phyloP scores from a whole-genome alignment of 306 rosid species.

The Leucaena leucocephala region DNA sequence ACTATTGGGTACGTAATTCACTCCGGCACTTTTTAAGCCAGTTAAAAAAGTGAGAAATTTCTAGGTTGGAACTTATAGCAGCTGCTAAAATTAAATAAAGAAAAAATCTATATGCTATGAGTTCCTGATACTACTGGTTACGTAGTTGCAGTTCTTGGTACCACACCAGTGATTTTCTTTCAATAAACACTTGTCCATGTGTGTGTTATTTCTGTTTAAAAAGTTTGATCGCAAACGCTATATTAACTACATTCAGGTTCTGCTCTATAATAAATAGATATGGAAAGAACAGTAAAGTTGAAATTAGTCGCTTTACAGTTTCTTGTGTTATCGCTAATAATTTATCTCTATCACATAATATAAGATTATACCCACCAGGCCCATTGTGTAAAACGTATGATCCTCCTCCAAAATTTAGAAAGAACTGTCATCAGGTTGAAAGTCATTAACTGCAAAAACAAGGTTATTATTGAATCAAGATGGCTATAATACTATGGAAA shows the following conservation, averaged over 20 bases:
- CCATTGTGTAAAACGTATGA: not conserved
- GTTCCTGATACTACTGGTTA: not conserved
- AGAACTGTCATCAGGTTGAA: not conserved
- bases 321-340: not conserved
- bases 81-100: not conserved
- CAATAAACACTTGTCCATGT: not conserved
- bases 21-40: not conserved
- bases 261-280: not conserved
- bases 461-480: not conserved
- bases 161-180: not conserved
- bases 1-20: conserved; percentile 46
- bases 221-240: not conserved
- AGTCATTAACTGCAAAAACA: not conserved
- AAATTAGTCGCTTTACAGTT: conserved; percentile 2
- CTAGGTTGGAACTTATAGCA: not conserved
- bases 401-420: not conserved
- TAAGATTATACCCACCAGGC: not conserved
- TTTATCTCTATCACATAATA: not conserved
- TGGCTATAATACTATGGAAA: not conserved
- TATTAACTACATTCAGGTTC: not conserved
- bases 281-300: not conserved
- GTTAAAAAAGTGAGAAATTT: not conserved
- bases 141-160: not conserved
- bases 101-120: not conserved
- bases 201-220: not conserved